Base-by-base conservation (phyloP, 1,284 basidiomycete genomes). In the Microbotryomycetes sp. region DNA sequence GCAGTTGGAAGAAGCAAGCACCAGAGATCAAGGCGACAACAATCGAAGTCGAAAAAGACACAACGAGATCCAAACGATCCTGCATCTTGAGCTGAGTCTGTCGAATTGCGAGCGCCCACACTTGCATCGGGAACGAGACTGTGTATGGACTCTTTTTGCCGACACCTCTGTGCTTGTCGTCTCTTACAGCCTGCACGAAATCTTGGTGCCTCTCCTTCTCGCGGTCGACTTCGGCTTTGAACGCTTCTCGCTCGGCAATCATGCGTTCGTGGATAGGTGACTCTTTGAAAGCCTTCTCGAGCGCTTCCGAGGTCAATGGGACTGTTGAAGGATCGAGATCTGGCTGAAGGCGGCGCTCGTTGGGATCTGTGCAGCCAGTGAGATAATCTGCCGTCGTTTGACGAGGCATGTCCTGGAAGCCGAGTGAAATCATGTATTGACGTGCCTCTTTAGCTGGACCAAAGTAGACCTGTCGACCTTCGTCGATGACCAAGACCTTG, bases 71-170 rank as follows among this genome's bases (percentile, higher is more conserved):
- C 75, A 93, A 89, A 61, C 80, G 81, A 77, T 94, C 88, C 75
- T 93, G 90, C 63, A 90, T 76, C 60, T 83, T 80, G 75, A 86
- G 83, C 69, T 84, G 83, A 77, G 91, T 87, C 75, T 91, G 86
- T 36, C 92, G 81, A 58, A 82, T 80, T 29, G 83, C 81, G 62
- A 93, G 79, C 1, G 87, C 86, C 36, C 72, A 79, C 23, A 90
- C 84, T 74, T 93, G 90, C 2, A 83, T 82, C 47, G 77, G 74
- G 76, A 89, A 90, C 1, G 87, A 84, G 29, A 92, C 83, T 3
- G 89, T 92, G 77, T 92, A 94, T 3, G 89, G 87, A 65, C 86
- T 89, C 78, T 87, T 88, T 76, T 85, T 85, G 26, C 86, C 84
- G 3, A 90, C 89, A 25, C 89, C 86, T 57, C 81, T 82, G 76